A percentile compares a stretch with the other conserved stretches of the same genome.
These are phyloP conservation scores for Fraxinus americana DNA, from an alignment of 257 asterid species.

Conservation along the genomic window DNA sequence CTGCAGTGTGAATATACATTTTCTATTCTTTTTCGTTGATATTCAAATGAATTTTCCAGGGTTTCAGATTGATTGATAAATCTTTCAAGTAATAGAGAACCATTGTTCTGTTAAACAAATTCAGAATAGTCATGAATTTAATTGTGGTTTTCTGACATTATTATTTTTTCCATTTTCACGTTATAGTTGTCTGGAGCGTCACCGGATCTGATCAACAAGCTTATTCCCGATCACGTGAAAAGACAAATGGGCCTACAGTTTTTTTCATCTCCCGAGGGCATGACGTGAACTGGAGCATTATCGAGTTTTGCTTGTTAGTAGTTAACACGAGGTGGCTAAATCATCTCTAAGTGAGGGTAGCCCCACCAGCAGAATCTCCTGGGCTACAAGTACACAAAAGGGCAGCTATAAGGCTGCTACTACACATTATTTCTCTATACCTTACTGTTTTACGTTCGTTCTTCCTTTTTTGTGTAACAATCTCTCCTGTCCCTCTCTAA, in stretches of 20 bases:
- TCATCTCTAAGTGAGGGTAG: neutral
- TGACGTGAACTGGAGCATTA: slow-evolving; percentile 34
- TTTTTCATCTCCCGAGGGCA: slow-evolving; percentile 61
- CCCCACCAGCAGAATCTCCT: slow-evolving; percentile 3
- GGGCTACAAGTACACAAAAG: slow-evolving; percentile 10
- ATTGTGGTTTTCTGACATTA: neutral
- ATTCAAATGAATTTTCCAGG: neutral
- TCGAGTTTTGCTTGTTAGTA: slow-evolving; percentile 11
- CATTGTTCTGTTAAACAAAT: neutral
- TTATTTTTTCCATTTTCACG: slow-evolving; percentile 8
- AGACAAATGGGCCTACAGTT: slow-evolving; percentile 75
- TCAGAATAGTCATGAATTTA: neutral
- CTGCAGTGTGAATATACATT: slow-evolving; percentile 17
- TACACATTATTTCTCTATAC: neutral
- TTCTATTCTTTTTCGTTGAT: neutral
- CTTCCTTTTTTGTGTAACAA: neutral
- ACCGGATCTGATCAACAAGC: slow-evolving; percentile 75
- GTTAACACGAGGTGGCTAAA: slow-evolving; percentile 5
- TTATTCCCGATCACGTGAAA: slow-evolving; percentile 85
- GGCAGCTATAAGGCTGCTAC: slow-evolving; percentile 1
- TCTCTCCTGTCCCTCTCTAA: neutral
- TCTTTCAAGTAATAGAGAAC: neutral
- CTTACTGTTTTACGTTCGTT: neutral
- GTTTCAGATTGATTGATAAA: neutral
- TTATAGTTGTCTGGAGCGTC: slow-evolving; percentile 72